Base-by-base conservation (phyloP, 495 filamentous ascomycete genomes). In the Sabuloglossum arenarium region DNA sequence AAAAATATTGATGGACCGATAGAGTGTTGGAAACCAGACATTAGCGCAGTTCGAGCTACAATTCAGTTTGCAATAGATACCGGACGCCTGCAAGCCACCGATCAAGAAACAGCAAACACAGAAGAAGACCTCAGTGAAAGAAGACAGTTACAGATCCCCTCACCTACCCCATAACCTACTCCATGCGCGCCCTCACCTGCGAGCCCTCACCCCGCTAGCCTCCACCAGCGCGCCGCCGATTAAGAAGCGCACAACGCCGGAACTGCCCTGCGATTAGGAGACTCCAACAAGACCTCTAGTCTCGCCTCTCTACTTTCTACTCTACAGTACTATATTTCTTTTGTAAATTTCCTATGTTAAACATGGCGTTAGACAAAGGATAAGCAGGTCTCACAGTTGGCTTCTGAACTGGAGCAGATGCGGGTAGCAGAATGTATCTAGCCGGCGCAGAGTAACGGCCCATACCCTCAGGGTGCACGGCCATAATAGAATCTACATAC, bases 21-120 rank as follows among this genome's bases (percentile, higher is more conserved):
- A n/a, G 52, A 62, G 55, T 55, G 32, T 31, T 62, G 60, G 55
- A 62, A 60, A 54, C 49, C 60, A 60, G 53, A 59, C 32, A 62
- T 61, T 8, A 54, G 50, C 28, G 54, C 49, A 30, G 60, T 61
- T 9, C 21, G 29, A 54, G 58, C 60, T 27, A 61, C 59, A 49
- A 61, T 61, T 49, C 53, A 55, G 27, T 55, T 55, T 30, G 53
- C 53, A 19, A 56, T 25, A 30, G 54, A 59, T 12, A 56, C 58
- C 12, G 43, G 58, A 59, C 54, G 45, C 34, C 58, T 59, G 45
- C 54, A 56, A 14, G 27, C 45, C 21, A 42, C 4, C 27, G 25
- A 53, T n/a, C 54, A 59, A 55, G 52, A 62, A 25, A 31, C 37
- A 52, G 58, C 43, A 60, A 58, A 39, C 31, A 39, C 30, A 27